Evolutionary conservation across 108 stramenopile genomes (phyloP), one percentile per base, ranked within the genome.

Genomic region (Fragilariopsis cylindrus): DNA sequence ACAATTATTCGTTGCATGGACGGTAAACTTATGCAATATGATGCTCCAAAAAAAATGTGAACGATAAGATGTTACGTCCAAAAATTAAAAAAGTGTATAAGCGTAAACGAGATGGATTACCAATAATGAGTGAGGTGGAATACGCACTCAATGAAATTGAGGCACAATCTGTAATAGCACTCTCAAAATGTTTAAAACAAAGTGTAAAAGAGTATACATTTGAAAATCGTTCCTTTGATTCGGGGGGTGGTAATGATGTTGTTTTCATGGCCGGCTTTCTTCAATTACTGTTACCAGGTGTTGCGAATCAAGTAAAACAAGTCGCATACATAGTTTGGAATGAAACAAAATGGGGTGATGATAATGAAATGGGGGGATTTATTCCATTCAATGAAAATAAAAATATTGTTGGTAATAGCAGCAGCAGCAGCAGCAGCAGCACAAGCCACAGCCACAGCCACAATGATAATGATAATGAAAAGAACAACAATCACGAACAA

Each of bases 201-300:
- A 6, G 41, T 30, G 58, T 30, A 21, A 21, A 21, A 11, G 58
- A 18, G 21, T 30, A 30, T 30, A 30, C 21, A 11, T 39, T 68
- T 21, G 48, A 52, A 40, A 39, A 49, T 21, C 39, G 50, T 13
- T 0, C 1, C 1, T 68, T 68, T 45, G 16, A 62, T 8, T 43
- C 13, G 4, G 21, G 18, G 46, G 75, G 75, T 12, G 75, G 75
- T 5, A 76, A 76, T 48, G 45, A 76, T 45, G 52, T 55, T 6
- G 1, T 39, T 12, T 76, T 58, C 49, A 47, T 76, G 44, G 66
- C 57, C 0, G 67, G 67, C 41, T 69, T 69, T n/a, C 7, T 76
- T 41, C 75, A 76, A 60, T n/a, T 56, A 7, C 50, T 68, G 0
- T 42, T 68, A 3, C 75, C 75, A 13, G 75, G 75, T n/a, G 46